Evolutionary conservation across 2,329 filamentous ascomycete species (phyloP).

Genomic region (Verticillium klebahnii): DNA sequence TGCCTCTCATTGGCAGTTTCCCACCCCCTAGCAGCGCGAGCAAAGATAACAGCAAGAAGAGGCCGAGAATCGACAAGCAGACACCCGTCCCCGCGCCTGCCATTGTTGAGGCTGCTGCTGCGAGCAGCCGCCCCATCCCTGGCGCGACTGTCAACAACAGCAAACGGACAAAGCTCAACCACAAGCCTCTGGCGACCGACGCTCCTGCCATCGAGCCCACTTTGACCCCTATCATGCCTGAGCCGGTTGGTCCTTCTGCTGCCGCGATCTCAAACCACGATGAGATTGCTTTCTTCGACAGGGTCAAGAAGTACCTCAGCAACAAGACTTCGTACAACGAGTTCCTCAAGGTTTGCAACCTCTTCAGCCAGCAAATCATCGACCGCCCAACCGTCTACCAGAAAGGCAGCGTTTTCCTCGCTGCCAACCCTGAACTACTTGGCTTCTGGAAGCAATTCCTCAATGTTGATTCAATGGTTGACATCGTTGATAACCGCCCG

Average conservation of each 20-base stretch:
- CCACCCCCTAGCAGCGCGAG: conserved; percentile 74
- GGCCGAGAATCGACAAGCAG: conserved; percentile 59
- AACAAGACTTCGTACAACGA: conserved; percentile 93
- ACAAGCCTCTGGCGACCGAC: conserved; percentile 57
- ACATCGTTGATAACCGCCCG: conserved; percentile 73
- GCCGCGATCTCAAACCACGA: conserved; percentile 73
- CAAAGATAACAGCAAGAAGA: conserved; percentile 82
- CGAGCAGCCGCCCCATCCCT: conserved; percentile 8
- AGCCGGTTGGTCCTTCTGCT: conserved; percentile 74
- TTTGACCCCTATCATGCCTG: conserved; percentile 80
- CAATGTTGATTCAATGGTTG: conserved; percentile 69
- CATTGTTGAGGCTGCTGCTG: conserved; percentile 36
- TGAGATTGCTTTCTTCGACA: conserved; percentile 90
- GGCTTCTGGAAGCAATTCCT: conserved; percentile 83
- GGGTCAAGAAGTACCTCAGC: conserved; percentile 91
- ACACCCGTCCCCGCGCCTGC: conserved; percentile 42
- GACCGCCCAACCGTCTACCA: conserved; percentile 78
- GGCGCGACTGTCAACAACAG: conserved; percentile 30
- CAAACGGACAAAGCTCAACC: conserved; percentile 71
- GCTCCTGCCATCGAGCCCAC: conserved; percentile 73
- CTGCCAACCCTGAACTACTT: conserved; percentile 84
- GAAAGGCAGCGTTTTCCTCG: conserved; percentile 81
- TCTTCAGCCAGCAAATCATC: conserved; percentile 91
- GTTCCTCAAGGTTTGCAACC: conserved; percentile 93
- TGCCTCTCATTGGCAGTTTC: conserved; percentile 94